A percentile compares a stretch with the other conserved stretches of the same genome.
These are phyloP conservation scores for Guadua angustifolia DNA, from an alignment of 176 grass and related monocot species.

Conservation along the genomic window DNA sequence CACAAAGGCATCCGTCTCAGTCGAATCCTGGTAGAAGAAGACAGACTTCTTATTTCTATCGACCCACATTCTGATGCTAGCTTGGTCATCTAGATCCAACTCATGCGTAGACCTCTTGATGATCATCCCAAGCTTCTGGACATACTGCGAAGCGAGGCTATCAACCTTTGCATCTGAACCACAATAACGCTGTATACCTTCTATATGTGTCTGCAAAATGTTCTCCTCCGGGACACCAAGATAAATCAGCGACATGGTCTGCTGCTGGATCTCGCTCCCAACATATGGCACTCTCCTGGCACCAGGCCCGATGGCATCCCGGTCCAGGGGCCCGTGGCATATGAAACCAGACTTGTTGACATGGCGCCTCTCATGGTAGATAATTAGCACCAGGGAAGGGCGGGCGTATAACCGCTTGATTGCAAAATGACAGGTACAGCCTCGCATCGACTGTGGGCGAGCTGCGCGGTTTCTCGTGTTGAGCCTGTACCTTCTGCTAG, in stretches of 20 bases:
- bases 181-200: slow-evolving; percentile 83
- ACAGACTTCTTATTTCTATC: slow-evolving; percentile 89
- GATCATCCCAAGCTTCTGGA: slow-evolving; percentile 96
- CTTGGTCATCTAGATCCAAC: slow-evolving; percentile 83
- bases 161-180: slow-evolving; percentile 63
- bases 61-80: slow-evolving; percentile 89
- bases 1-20: slow-evolving; percentile 75
- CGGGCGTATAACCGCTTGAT: slow-evolving; percentile 76
- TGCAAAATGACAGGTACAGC: slow-evolving; percentile 87
- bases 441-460: slow-evolving; percentile 86
- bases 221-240: slow-evolving; percentile 92
- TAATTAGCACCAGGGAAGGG: slow-evolving; percentile 67
- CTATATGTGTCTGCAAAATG: slow-evolving; percentile 79
- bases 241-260: slow-evolving; percentile 93
- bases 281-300: slow-evolving; percentile 80
- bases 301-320: slow-evolving; percentile 83
- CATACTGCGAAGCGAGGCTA: slow-evolving; percentile 76
- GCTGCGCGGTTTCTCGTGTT: slow-evolving; percentile 88
- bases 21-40: slow-evolving; percentile 84
- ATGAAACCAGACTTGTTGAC: slow-evolving; percentile 80
- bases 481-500: slow-evolving; percentile 78
- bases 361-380: slow-evolving; percentile 89
- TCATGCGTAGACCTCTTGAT: slow-evolving; percentile 95
- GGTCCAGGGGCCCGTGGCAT: slow-evolving; percentile 83
- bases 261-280: slow-evolving; percentile 85